Evolutionary conservation across 768 basidiomycete genomes (phyloP), one percentile per base, ranked within the genome.

Genomic region (Phlebiopsis flavidoalba): DNA sequence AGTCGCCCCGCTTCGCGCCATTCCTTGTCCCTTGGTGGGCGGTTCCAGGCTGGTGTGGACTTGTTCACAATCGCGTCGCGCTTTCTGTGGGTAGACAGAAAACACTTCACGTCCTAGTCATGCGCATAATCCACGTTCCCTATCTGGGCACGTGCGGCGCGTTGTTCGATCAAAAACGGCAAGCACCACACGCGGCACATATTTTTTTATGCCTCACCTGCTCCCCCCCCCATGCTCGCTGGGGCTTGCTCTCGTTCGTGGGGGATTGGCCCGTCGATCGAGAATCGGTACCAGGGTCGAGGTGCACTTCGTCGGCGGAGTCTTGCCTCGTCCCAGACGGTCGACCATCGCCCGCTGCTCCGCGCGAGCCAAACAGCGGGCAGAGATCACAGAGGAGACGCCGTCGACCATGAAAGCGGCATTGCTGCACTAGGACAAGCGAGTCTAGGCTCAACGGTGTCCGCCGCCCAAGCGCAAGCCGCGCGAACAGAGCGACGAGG

Each of bases 41-140:
- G 65, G 69, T 72, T 48, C 33, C 26, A 55, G 19, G 33, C 43
- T 58, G 10, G 7, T 5, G 22, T 22, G 36, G 2, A 43, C 10
- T 12, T 10, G 40, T 43, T 43, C 3, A 47, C 14, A n/a, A 14
- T 31, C 6, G 3, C 11, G 22, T 58, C 21, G n/a, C 22, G n/a
- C n/a, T n/a, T n/a, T n/a, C n/a, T n/a, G 6, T 19, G 37, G 14
- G 14, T 47, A 53, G 12, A 36, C 17, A 43, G 8, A 57, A n/a
- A n/a, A 35, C 49, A 31, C 15, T 40, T 50, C 33, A 58, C 67
- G 60, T 49, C 71, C 72, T 58, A 12, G 64, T 71, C 51, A 65
- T 45, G 62, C 72, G 72, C 31, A 74, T n/a, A n/a, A n/a, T 69
- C 69, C 67, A 69, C 14, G 72, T 72, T 43, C 72, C 72, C 11